Evolutionary conservation across 2,329 filamentous ascomycete species (phyloP), one percentile per base, ranked within the genome.

Genomic region (Tolypocladium album): DNA sequence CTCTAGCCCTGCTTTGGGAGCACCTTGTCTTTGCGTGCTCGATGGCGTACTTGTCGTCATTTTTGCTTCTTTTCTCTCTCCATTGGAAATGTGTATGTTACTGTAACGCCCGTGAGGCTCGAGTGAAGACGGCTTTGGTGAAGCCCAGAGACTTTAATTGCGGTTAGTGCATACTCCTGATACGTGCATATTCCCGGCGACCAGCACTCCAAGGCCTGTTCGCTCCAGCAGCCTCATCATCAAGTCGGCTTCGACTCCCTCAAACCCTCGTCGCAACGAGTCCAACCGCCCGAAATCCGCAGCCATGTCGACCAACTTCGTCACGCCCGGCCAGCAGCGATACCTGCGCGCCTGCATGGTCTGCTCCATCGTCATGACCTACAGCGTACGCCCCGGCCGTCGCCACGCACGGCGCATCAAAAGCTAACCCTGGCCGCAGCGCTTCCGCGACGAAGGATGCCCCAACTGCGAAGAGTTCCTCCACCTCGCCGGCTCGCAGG

Each of bases 261-360:
- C 17, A 27, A 34, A 34, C 31, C 17, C 50, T 22, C 50, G 50
- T 55, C 50, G 50, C 50, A 55, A 38, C 47, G 27, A 52, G 15
- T 52, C 17, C 47, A 31, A 20, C 31, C 31, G 20, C 31, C 50
- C 17, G 31, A 38, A 20, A 55, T 12, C 20, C 20, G 31, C 43
- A 50, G 40, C 42, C 43, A 47, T 45, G 56, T 45, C 40, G 55
- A 61, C 64, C 52, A 88, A 86, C 73, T 92, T 85, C 73, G 87
- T 92, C 63, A 77, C 88, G 20, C 82, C 89, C 8, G 82, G 80
- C 72, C 89, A 94, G 76, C 86, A 88, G 78, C 90, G 92, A 76
- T 87, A 90, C 73, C 84, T 96, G 67, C 92, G 94, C 76, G 94
- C 94, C 70, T 99, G 94, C 81, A 97, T 99, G 92, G 91, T 97